These are phyloP conservation scores for Botrytis deweyae DNA, from an alignment of 2,329 filamentous ascomycete genomes.

Conservation along the genomic window DNA sequence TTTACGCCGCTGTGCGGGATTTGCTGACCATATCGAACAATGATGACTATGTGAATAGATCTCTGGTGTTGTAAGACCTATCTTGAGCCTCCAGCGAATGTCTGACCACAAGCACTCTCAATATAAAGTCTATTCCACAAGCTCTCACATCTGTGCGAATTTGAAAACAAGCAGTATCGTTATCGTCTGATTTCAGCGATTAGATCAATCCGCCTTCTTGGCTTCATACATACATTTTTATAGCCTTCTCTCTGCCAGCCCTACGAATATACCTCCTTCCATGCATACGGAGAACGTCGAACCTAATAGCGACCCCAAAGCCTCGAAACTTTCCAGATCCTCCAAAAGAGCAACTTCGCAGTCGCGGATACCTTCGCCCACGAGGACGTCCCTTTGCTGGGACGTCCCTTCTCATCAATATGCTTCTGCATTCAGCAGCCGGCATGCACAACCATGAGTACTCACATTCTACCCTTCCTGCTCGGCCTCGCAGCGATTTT, in stretches of 20 bases:
- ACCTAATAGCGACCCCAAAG: not conserved
- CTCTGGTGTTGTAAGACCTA: constrained; percentile 21
- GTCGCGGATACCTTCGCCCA: constrained; percentile 17
- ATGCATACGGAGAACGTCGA: constrained; percentile 6
- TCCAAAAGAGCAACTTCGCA: not conserved
- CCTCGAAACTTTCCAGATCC: constrained; percentile 2
- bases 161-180: constrained; percentile 1
- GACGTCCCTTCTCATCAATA: constrained; percentile 28
- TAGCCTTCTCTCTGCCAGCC: not conserved
- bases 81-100: constrained; percentile 25
- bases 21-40: constrained; percentile 26
- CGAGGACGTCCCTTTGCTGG: constrained; percentile 21
- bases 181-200: not conserved
- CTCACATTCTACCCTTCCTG: constrained; percentile 25
- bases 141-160: constrained; percentile 1
- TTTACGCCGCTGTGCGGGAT: not conserved
- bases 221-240: constrained; percentile 3
- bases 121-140: not conserved
- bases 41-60: constrained; percentile 19
- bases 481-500: constrained; percentile 23
- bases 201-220: constrained; percentile 6
- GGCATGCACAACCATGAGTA: constrained; percentile 37
- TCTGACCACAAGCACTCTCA: constrained; percentile 1
- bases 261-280: constrained; percentile 5
- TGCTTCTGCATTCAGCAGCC: constrained; percentile 38